Evolutionary conservation across 805 yeast species (phyloP).

Genomic region (Ogataea polymorpha): DNA sequence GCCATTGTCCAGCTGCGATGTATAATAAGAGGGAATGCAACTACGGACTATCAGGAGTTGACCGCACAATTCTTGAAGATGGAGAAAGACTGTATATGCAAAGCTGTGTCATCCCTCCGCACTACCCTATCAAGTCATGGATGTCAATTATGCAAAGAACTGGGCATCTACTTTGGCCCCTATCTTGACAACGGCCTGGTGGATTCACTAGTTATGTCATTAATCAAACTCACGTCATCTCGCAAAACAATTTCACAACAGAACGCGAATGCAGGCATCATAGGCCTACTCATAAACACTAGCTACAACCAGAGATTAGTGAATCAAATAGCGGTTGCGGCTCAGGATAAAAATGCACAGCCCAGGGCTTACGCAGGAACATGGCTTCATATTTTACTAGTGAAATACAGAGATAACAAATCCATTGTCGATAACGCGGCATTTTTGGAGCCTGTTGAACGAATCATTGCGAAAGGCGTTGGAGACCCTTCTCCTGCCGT

Average conservation of each 20-base stretch:
- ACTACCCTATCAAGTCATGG: slow-evolving; percentile 79
- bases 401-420: slow-evolving; percentile 44
- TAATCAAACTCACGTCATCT: slow-evolving; percentile 53
- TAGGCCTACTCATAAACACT: slow-evolving; percentile 54
- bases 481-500: slow-evolving; percentile 79
- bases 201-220: slow-evolving; percentile 46
- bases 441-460: slow-evolving; percentile 44
- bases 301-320: slow-evolving; percentile 51
- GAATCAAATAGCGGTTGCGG: slow-evolving; percentile 46
- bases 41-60: slow-evolving; percentile 33
- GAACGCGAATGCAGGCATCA: slow-evolving; percentile 52
- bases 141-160: slow-evolving; percentile 73
- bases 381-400: slow-evolving; percentile 63
- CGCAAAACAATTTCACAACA: slow-evolving; percentile 63
- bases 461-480: slow-evolving; percentile 56
- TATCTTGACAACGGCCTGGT: slow-evolving; percentile 43
- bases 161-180: slow-evolving; percentile 40
- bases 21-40: slow-evolving; percentile 55
- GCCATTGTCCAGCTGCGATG: slow-evolving; percentile 55
- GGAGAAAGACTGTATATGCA: slow-evolving; percentile 58
- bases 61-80: slow-evolving; percentile 32
- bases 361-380: slow-evolving; percentile 67
- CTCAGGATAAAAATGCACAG: slow-evolving; percentile 66
- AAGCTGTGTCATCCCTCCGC: slow-evolving; percentile 69
- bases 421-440: slow-evolving; percentile 29